Evolutionary conservation across 2,329 filamentous ascomycete genomes (phyloP).

Genomic region (Aspergillus carbonarius): DNA sequence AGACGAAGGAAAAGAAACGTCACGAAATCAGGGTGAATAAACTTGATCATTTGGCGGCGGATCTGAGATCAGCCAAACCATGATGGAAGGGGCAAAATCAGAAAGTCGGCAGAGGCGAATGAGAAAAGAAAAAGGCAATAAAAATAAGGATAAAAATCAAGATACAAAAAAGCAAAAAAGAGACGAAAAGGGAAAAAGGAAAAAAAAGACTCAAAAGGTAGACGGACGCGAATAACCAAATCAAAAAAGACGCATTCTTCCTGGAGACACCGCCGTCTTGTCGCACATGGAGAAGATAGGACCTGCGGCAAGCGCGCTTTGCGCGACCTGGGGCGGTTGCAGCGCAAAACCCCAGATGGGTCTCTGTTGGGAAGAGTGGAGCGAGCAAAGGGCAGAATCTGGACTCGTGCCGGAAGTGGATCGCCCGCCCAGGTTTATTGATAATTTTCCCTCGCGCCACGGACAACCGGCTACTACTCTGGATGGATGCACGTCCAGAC

Average conservation of each 20-base stretch:
- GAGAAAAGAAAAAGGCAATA: conserved; percentile 2
- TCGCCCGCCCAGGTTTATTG: neutral
- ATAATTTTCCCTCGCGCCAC: neutral
- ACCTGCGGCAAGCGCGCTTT: conserved; percentile 42
- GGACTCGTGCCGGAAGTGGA: conserved; percentile 13
- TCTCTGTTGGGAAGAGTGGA: neutral
- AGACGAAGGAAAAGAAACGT: neutral
- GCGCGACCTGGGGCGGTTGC: conserved; percentile 35
- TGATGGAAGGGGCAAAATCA: conserved; percentile 4
- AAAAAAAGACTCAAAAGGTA: conserved; percentile 2
- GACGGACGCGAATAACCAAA: neutral
- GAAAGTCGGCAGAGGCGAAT: neutral
- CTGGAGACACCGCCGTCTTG: conserved; percentile 11
- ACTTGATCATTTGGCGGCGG: neutral
- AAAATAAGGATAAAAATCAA: conserved; percentile 1
- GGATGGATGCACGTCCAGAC: conserved; percentile 1
- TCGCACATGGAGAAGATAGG: conserved; percentile 4
- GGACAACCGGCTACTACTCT: neutral
- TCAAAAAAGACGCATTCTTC: conserved; percentile 8
- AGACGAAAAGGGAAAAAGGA: conserved; percentile 3
- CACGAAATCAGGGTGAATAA: neutral
- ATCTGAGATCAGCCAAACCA: conserved; percentile 2
- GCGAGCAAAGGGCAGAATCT: conserved; percentile 8
- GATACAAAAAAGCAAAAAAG: neutral
- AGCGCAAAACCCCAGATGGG: conserved; percentile 34